Conservation (phyloP, 2,329 filamentous ascomycete species). For the Fragosphaeria purpurea region DNA sequence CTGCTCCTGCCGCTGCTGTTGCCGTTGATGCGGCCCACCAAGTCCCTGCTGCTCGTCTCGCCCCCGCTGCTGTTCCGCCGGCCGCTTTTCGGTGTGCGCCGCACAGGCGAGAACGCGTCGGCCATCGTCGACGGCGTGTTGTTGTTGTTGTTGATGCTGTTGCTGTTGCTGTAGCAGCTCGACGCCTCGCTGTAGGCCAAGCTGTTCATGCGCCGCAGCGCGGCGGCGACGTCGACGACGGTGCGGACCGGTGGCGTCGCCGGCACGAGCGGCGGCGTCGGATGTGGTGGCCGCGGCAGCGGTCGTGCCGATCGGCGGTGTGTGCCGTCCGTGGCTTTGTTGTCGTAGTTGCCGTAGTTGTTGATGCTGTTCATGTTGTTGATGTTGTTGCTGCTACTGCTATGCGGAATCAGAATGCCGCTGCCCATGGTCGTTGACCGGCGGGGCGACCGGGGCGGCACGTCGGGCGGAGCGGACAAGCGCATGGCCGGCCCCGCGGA, state of each 20-base stretch:
- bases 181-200: slow-evolving; percentile 32
- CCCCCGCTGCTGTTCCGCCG: slow-evolving; percentile 12
- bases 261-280: too few species aligned
- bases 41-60: not conserved
- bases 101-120: too few species aligned
- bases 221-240: slow-evolving; percentile 35
- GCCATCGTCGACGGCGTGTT: slow-evolving; percentile 6
- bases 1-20: not conserved
- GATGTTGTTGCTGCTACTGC: not conserved
- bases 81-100: not conserved
- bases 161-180: slow-evolving; percentile 19
- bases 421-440: slow-evolving; percentile 2
- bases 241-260: slow-evolving; percentile 1
- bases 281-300: slow-evolving; percentile 3
- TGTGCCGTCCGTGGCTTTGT: not conserved
- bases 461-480: not conserved
- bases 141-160: slow-evolving; percentile 14
- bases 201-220: slow-evolving; percentile 50
- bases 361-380: not conserved
- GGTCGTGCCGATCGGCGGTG: slow-evolving; percentile 1
- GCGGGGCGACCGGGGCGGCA: slow-evolving; percentile 5
- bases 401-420: slow-evolving; percentile 5
- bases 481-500: not conserved
- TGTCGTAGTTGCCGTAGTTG: not conserved
- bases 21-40: slow-evolving; percentile 8